phyloP scores from a whole-genome alignment of 495 filamentous ascomycete genomes.

The Neurospora sp. region DNA sequence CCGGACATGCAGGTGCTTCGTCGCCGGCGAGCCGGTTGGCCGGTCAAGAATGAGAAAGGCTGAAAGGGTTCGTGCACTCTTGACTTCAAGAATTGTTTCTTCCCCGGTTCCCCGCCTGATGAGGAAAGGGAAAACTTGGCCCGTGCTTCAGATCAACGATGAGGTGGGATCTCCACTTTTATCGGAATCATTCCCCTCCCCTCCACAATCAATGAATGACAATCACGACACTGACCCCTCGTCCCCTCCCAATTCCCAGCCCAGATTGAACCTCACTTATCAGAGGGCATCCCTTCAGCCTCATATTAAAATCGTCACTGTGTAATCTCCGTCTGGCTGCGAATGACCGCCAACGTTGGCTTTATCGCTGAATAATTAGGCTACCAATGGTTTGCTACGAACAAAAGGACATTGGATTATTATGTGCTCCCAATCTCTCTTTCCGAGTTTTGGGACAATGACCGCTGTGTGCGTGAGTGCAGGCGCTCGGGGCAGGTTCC shows the following conservation, averaged over 20 bases:
- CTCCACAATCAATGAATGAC: neutral
- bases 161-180: neutral
- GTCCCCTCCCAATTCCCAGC: neutral
- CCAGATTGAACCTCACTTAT: neutral
- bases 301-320: neutral
- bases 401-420: neutral
- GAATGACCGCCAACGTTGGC: neutral
- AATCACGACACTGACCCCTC: neutral
- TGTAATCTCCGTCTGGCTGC: neutral
- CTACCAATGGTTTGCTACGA: neutral
- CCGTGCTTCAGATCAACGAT: neutral
- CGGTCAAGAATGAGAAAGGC: neutral
- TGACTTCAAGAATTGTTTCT: neutral
- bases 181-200: neutral
- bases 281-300: neutral
- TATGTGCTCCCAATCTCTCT: neutral
- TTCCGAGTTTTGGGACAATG: neutral
- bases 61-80: neutral
- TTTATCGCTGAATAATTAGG: neutral
- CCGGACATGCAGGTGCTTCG: neutral
- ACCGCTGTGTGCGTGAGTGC: neutral
- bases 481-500: neutral
- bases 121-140: neutral
- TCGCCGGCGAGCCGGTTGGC: neutral
- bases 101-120: no score